phyloP scores from a whole-genome alignment of 1,284 basidiomycete genomes.

The Phlebopus sp. region DNA sequence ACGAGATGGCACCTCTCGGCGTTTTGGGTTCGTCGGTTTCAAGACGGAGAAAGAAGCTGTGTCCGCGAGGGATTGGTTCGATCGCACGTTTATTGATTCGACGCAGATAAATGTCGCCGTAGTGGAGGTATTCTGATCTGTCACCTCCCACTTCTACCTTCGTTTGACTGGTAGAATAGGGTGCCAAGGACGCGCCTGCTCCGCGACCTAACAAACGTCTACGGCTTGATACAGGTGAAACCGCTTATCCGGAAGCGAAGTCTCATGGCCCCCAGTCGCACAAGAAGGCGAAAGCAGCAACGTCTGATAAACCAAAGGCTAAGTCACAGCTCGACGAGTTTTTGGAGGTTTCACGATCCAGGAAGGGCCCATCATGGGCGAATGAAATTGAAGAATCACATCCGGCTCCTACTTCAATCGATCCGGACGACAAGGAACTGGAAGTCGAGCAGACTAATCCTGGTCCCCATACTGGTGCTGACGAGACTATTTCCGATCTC shows the following conservation, averaged over 20 bases:
- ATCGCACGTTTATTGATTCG: conserved; percentile 79
- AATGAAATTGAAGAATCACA: conserved; percentile 42
- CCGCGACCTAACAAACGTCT: conserved; percentile 70
- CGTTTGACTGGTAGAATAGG: conserved; percentile 37
- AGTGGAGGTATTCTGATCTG: conserved; percentile 60
- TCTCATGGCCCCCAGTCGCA: conserved; percentile 27
- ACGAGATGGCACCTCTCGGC: conserved; percentile 73
- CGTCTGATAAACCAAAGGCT: conserved; percentile 20
- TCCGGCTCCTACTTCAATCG: conserved; percentile 17
- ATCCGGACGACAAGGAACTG: conserved; percentile 10
- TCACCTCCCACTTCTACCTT: neutral
- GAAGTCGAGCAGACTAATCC: conserved; percentile 28
- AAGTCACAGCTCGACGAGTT: conserved; percentile 54
- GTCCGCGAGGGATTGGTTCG: conserved; percentile 81
- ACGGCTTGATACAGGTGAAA: conserved; percentile 41
- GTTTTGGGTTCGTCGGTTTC: conserved; percentile 94
- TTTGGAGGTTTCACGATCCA: conserved; percentile 62
- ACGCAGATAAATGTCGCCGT: conserved; percentile 74
- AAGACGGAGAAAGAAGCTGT: conserved; percentile 77
- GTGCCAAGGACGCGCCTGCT: conserved; percentile 59
- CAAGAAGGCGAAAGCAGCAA: conserved; percentile 11
- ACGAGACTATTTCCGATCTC: conserved; percentile 52
- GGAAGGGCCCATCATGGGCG: conserved; percentile 66
- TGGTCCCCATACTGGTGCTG: conserved; percentile 17
- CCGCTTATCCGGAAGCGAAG: neutral